A percentile compares a stretch with the other conserved stretches of the same genome.
These are phyloP conservation scores for Mycena kentingensis DNA, from an alignment of 768 basidiomycete species.

Conservation along the genomic window DNA sequence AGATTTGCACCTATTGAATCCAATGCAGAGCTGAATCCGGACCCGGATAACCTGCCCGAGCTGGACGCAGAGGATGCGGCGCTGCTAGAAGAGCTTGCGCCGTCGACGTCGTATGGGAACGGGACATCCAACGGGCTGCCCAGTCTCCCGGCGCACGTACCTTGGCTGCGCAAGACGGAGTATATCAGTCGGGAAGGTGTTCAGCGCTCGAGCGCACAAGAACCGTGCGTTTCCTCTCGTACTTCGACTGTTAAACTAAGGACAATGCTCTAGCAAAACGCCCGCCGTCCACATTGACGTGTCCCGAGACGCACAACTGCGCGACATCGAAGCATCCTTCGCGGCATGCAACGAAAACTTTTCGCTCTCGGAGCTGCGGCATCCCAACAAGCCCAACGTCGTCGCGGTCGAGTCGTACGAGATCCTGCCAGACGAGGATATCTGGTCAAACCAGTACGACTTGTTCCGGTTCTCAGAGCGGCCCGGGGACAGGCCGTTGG, in stretches of 20 bases:
- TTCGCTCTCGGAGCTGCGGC: constrained; percentile 58
- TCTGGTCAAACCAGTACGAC: constrained; percentile 91
- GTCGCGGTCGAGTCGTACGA: constrained; percentile 82
- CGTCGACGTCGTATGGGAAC: constrained; percentile 47
- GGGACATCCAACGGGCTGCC: constrained; percentile 42
- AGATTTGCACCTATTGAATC: background rate
- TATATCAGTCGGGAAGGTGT: constrained; percentile 71
- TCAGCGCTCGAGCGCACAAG: constrained; percentile 45
- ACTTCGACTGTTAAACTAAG: constrained; percentile 3
- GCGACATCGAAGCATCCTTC: constrained; percentile 80
- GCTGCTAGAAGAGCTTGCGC: constrained; percentile 68
- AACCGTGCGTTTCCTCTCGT: constrained; percentile 49
- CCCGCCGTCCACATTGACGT: constrained; percentile 60
- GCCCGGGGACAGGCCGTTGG: constrained; percentile 74
- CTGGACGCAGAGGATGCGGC: constrained; percentile 78
- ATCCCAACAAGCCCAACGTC: constrained; percentile 78
- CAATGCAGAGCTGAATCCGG: constrained; percentile 60
- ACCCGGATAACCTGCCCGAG: constrained; percentile 53
- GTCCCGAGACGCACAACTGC: constrained; percentile 72
- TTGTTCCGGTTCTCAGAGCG: constrained; percentile 84
- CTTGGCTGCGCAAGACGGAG: constrained; percentile 92
- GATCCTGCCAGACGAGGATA: constrained; percentile 78
- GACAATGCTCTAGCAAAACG: constrained; percentile 43
- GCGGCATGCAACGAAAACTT: constrained; percentile 60
- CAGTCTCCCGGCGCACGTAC: constrained; percentile 61